phyloP scores from a whole-genome alignment of 2,329 filamentous ascomycete genomes.

The Monilinia aucupariae region DNA sequence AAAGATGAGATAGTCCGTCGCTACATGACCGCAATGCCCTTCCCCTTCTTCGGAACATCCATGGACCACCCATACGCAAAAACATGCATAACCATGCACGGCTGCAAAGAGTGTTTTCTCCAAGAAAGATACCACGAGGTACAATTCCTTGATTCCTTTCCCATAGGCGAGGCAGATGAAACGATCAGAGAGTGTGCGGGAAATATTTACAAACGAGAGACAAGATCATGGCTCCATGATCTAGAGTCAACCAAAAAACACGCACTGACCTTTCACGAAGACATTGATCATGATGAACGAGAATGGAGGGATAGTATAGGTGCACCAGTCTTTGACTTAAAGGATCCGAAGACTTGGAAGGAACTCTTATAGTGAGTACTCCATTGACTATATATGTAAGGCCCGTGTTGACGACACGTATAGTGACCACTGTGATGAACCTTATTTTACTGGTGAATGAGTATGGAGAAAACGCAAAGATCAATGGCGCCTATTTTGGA shows the following conservation, averaged over 20 bases:
- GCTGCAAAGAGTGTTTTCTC: background rate
- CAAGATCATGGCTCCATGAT: background rate
- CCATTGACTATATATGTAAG: too few relatives aligned
- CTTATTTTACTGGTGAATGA: too few relatives aligned
- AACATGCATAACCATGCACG: background rate
- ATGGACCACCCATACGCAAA: background rate
- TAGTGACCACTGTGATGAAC: background rate
- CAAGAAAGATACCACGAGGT: background rate
- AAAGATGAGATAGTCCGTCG: background rate
- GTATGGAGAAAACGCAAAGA: background rate
- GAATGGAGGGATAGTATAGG: background rate
- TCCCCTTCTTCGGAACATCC: background rate
- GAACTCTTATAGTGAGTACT: background rate
- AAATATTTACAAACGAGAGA: background rate
- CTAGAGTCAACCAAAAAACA: background rate
- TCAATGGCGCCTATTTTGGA: background rate
- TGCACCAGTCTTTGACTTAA: background rate
- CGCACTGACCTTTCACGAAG: background rate
- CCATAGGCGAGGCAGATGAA: too few relatives aligned
- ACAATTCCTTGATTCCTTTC: background rate
- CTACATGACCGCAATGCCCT: background rate
- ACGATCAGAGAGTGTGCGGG: too few relatives aligned
- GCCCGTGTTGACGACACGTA: background rate
- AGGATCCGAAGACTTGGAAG: background rate
- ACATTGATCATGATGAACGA: background rate